Percentiles rank a stretch among this genome's conserved stretches.
Evolutionary conservation across 768 basidiomycete genomes (phyloP).

Genomic region (Termitomyces sp.): DNA sequence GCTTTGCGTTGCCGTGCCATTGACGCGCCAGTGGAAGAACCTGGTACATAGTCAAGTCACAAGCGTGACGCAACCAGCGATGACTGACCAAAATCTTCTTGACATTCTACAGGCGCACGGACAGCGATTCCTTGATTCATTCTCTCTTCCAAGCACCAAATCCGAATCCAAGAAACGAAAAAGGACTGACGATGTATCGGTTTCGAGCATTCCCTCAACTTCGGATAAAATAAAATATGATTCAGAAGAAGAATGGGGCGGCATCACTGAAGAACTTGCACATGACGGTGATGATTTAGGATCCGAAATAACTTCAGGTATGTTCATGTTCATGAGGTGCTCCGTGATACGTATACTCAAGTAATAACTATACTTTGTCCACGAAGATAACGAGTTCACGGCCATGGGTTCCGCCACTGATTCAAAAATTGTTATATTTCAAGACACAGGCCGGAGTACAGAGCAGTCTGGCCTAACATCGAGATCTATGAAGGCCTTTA

Average conservation of each 20-base stretch:
- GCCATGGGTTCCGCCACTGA: conserved; percentile 25
- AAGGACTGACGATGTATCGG: conserved; percentile 15
- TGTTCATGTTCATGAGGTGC: background rate
- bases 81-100: conserved; percentile 32
- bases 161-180: conserved; percentile 20
- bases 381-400: conserved; percentile 43
- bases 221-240: conserved; percentile 15
- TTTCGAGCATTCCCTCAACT: conserved; percentile 6
- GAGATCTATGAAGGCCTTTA: conserved; percentile 63
- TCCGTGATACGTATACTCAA: background rate
- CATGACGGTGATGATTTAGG: conserved; percentile 9
- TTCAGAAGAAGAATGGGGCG: conserved; percentile 40
- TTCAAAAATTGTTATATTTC: conserved; percentile 58
- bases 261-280: conserved; percentile 22
- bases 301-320: conserved; percentile 7
- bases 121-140: conserved; percentile 42
- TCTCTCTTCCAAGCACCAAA: conserved; percentile 21
- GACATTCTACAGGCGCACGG: conserved; percentile 44
- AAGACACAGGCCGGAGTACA: conserved; percentile 22
- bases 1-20: conserved; percentile 27
- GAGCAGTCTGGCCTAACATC: conserved; percentile 17
- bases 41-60: conserved; percentile 1
- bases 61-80: background rate
- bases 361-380: conserved; percentile 30
- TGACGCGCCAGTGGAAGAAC: background rate